Evolutionary conservation across 345 rosid genomes (phyloP), one percentile per base, ranked within the genome.

Genomic region (Chamaenerion angustifolium): DNA sequence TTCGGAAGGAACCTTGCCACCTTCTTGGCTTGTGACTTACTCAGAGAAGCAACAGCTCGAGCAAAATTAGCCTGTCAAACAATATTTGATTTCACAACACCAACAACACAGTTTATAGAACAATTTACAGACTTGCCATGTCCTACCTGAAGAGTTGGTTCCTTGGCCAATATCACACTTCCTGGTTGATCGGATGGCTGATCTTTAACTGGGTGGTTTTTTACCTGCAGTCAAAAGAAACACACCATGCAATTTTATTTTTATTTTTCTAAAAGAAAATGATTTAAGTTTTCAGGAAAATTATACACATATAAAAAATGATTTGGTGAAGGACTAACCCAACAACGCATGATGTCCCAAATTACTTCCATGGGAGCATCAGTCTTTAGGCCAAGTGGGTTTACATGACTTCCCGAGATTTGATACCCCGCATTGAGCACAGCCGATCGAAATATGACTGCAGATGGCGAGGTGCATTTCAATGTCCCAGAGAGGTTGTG

Each of bases 261-360:
- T 12, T 48, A 0, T 12, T n/a, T n/a, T n/a, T n/a, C n/a, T n/a
- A n/a, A 3, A 11, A 12, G n/a, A 19, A 48, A 8, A 46, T 46
- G 4, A 46, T 0, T 16, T 31, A 16, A 7, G 37, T 6, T 49
- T 31, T 12, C 14, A 42, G 42, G 40, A 37, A 15, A 35, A 40
- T 21, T 21, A 21, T 21, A 21, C 4, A 21, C 4, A 21, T 21
- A 21, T 21, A 21, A 21, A 21, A 2, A 2, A 21, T n/a, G 57
- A 31, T 19, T 45, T 27, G 56, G 56, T 18, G 52, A 16, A 9
- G 61, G 49, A 27, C 73, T 74, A 78, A 92, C 99, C 95, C 99
- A 93, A 78, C 95, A 82, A 42, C 99, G 94, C 99, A 93, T 88
- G 49, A 88, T 93, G 71, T 93, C 96, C 95, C 99, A 93, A 52